Conservation (phyloP, 345 rosid genomes). For the Eucalyptus tenuipes region DNA sequence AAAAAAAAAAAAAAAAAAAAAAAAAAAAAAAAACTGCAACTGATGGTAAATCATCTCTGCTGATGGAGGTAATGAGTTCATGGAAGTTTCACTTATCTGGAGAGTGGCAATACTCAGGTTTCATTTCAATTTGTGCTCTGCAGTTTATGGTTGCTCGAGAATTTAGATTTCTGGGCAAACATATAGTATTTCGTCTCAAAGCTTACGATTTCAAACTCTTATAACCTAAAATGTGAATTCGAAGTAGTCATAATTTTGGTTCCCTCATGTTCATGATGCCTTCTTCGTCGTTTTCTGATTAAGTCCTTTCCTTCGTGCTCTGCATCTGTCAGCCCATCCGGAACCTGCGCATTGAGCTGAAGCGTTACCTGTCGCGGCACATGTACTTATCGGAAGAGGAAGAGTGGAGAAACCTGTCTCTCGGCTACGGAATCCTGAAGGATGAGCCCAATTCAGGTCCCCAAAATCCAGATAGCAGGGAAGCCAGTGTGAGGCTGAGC, state of each 20-base stretch:
- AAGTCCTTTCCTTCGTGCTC: background rate
- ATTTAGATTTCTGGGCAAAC: background rate
- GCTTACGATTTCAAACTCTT: background rate
- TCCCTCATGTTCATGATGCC: background rate
- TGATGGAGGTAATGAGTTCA: background rate
- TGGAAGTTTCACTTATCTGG: background rate
- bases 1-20: no score
- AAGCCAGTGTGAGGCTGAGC: background rate
- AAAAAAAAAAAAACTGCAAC: background rate
- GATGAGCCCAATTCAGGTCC: background rate
- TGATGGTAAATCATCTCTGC: background rate
- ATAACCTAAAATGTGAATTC: background rate
- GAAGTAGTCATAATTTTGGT: background rate
- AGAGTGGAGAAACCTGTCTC: constrained; percentile 2
- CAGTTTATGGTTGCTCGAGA: background rate
- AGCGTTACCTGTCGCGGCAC: background rate
- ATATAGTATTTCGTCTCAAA: background rate
- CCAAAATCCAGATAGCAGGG: background rate
- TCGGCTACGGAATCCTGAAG: background rate
- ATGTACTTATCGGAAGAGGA: background rate
- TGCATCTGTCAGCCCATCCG: background rate
- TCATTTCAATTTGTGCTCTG: background rate
- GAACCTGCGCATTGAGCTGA: background rate
- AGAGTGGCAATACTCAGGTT: background rate
- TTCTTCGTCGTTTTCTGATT: background rate